Percentiles rank a stretch among this genome's conserved stretches.
phyloP scores from a whole-genome alignment of 2,329 filamentous ascomycete genomes.

The Beauveria rudraprayagi region DNA sequence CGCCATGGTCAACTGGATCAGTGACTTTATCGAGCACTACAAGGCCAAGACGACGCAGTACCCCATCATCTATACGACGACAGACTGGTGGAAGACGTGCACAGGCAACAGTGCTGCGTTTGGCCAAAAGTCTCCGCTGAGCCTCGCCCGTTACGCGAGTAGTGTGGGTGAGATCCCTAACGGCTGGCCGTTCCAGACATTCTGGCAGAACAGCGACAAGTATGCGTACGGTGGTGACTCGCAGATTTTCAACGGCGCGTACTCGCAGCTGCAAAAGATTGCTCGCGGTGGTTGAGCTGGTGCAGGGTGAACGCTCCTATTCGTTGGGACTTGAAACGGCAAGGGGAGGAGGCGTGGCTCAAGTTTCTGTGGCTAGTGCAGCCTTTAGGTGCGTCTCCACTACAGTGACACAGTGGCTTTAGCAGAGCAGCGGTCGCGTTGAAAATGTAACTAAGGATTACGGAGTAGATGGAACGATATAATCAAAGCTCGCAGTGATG shows the following conservation, averaged over 20 bases:
- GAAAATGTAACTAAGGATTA: not conserved
- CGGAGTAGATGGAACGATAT: not conserved
- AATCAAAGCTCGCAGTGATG: not conserved
- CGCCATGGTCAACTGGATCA: slow-evolving; percentile 45
- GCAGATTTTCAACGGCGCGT: slow-evolving; percentile 18
- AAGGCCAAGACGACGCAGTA: slow-evolving; percentile 35
- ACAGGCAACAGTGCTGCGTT: slow-evolving; percentile 43
- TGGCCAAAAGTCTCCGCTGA: slow-evolving; percentile 35
- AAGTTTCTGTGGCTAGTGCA: not conserved
- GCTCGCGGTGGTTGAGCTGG: slow-evolving; percentile 11
- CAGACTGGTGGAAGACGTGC: slow-evolving; percentile 46
- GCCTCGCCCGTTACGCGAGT: slow-evolving; percentile 37
- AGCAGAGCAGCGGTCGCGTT: not conserved
- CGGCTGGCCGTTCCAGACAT: slow-evolving; percentile 43
- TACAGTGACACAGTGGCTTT: not conserved
- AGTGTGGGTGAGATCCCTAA: slow-evolving; percentile 37
- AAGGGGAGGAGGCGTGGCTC: not conserved
- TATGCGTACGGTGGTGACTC: slow-evolving; percentile 16
- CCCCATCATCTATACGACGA: slow-evolving; percentile 45
- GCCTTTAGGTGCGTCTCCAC: not conserved
- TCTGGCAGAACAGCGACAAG: slow-evolving; percentile 30
- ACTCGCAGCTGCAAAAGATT: slow-evolving; percentile 16
- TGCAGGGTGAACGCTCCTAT: not conserved
- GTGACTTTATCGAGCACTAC: slow-evolving; percentile 44
- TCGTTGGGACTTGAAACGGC: not conserved